Base-by-base conservation (phyloP, 768 basidiomycete genomes). In the Phylloporus scabripes region DNA sequence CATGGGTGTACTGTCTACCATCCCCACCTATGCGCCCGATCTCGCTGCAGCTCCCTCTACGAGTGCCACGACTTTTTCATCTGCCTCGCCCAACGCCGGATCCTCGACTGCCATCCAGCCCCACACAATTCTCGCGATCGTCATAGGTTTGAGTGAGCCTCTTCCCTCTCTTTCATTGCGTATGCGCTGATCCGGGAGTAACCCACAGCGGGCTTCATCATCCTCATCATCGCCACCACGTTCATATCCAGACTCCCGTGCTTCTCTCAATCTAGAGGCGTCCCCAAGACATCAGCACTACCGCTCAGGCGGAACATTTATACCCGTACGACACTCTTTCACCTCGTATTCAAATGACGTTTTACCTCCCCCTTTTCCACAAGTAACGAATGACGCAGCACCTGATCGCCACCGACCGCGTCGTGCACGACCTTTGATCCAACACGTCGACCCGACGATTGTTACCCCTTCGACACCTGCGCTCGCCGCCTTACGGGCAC, bases 91-190 rank as follows among this genome's bases (percentile, higher is more conserved):
- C 10, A 23, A 5, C 21, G 1, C 38, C 20, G 37, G 18, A 14
- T 7, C 54, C 4, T 14, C 54, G 2, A 21, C 5, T 4, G 49
- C 42, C 6, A 48, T 59, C 1, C 52, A 59, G 31, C 23, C 20
- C 17, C 12, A 26, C 17, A 61, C 60, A 0, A 48, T 61, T 18
- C 0, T 46, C 1, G 48, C 39, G 1, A 54, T 56, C 24, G 45
- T 56, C 24, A 14, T 59, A 5, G 48, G 60, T 11, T 15, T 56
- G 29, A 48, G 60, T 61, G 57, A 47, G 18, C 42, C 14, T 0
- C 7, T 1, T 18, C 31, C 24, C 8, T 49, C 31, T 41, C 17
- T 26, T 14, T n/a, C 23, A 18, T 37, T 4, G 21, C 5, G 7
- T n/a, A n/a, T 23, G 11, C 12, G 1, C 11, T 5, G 1, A 17